Conservation (phyloP, 441 rosid genomes). For the Francoa sonchifolia region DNA sequence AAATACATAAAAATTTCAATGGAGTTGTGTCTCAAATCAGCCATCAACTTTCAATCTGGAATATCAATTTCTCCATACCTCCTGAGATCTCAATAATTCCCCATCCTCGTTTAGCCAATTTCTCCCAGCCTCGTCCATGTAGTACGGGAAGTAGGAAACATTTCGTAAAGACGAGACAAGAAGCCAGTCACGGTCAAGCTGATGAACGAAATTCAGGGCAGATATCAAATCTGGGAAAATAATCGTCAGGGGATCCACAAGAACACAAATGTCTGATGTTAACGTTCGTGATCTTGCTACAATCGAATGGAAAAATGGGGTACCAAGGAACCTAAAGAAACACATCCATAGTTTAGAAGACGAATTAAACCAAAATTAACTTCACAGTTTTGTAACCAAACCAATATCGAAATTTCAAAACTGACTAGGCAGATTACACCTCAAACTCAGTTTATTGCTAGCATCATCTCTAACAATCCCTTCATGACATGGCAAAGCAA, state of each 20-base stretch:
- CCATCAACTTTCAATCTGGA: slow-evolving; percentile 17
- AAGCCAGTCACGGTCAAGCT: slow-evolving; percentile 57
- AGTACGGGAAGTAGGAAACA: slow-evolving; percentile 25
- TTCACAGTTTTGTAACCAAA: not conserved
- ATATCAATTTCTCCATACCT: slow-evolving; percentile 44
- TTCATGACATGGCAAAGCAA: no score
- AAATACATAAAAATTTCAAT: slow-evolving; percentile 25
- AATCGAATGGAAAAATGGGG: slow-evolving; percentile 83
- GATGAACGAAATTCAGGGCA: slow-evolving; percentile 39
- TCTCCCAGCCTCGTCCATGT: slow-evolving; percentile 35
- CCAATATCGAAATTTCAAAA: not conserved
- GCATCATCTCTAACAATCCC: no score
- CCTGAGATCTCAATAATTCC: slow-evolving; percentile 26
- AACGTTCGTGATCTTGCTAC: slow-evolving; percentile 41
- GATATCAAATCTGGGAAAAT: slow-evolving; percentile 47
- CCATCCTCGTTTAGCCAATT: slow-evolving; percentile 49
- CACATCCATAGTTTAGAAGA: slow-evolving; percentile 4
- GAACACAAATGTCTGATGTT: slow-evolving; percentile 36
- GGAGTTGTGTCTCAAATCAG: slow-evolving; percentile 9
- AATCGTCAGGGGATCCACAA: slow-evolving; percentile 42
- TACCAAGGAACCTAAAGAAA: slow-evolving; percentile 58
- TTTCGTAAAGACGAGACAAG: slow-evolving; percentile 48
- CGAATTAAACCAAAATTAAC: not conserved
- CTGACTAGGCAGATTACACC: not conserved
- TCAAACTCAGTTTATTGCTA: no score